phyloP scores from a whole-genome alignment of 2,329 filamentous ascomycete genomes.

The Colletotrichum coccodes region DNA sequence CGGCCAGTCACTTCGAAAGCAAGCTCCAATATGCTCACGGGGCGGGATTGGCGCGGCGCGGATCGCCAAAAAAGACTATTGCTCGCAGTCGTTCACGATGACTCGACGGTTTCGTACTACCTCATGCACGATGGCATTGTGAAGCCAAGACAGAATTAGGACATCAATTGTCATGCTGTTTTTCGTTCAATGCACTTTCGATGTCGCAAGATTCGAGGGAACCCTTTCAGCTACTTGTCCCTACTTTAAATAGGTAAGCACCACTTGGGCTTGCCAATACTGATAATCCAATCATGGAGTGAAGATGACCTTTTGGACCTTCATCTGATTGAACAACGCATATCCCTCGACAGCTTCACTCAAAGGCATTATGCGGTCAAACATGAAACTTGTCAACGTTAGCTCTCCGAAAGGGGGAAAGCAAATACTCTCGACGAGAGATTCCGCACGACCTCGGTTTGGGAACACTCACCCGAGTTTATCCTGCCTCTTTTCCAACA shows the following conservation, averaged over 20 bases:
- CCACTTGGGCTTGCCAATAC: not conserved
- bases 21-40: constrained; percentile 35
- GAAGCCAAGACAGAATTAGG: constrained; percentile 83
- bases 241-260: not conserved
- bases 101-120: constrained; percentile 88
- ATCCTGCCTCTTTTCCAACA: constrained; percentile 74
- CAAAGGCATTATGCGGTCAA: constrained; percentile 78
- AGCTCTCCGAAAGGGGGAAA: constrained; percentile 3
- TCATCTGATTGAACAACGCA: constrained; percentile 77
- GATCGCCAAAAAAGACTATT: constrained; percentile 73
- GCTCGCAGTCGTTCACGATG: constrained; percentile 80
- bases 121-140: constrained; percentile 88
- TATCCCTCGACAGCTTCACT: constrained; percentile 74
- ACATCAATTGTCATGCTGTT: not conserved
- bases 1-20: constrained; percentile 34
- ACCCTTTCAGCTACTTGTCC: not conserved
- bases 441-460: not conserved
- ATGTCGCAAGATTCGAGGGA: not conserved
- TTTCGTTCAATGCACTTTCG: not conserved
- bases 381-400: constrained; percentile 71
- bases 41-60: constrained; percentile 53
- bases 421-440: constrained; percentile 8
- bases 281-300: constrained; percentile 51
- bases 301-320: constrained; percentile 80
- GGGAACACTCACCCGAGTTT: constrained; percentile 68